phyloP scores from a whole-genome alignment of 129 eudicot species.

The Glebionis coronaria region DNA sequence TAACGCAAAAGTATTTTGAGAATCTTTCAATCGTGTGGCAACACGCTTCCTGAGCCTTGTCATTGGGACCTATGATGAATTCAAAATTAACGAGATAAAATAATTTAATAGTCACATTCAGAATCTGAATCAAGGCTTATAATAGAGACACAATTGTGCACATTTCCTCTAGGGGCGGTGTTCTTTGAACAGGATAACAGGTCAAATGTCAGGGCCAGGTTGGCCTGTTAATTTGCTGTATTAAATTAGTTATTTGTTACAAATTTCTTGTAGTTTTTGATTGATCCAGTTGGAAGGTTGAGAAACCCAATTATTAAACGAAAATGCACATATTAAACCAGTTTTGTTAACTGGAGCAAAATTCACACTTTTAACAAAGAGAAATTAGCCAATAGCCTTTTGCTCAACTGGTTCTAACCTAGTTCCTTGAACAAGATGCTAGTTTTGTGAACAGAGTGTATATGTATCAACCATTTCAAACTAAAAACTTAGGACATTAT shows the following conservation, averaged over 20 bases:
- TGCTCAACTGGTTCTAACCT: constrained; percentile 2
- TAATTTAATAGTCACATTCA: neutral
- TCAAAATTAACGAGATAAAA: neutral
- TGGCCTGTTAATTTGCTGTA: too few species aligned
- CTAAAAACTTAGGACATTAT: too few species aligned
- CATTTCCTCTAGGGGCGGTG: neutral
- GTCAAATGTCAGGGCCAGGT: too few species aligned
- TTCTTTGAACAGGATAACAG: neutral
- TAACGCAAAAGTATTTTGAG: constrained; percentile 71
- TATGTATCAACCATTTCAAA: neutral
- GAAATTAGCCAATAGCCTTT: neutral
- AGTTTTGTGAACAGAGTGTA: neutral
- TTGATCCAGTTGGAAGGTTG: too few species aligned
- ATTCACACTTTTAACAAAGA: neutral
- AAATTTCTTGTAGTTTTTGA: too few species aligned
- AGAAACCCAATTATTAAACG: too few species aligned
- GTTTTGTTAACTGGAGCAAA: too few species aligned
- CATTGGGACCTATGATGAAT: constrained; percentile 56
- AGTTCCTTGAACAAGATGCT: neutral
- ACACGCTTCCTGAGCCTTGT: constrained; percentile 68
- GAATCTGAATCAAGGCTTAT: neutral
- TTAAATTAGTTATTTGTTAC: too few species aligned
- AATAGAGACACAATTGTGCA: neutral
- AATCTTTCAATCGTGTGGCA: constrained; percentile 64
- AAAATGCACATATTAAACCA: too few species aligned